Base-by-base conservation (phyloP, 371 early-diverging fungal genomes). In the Mortierella sp. region DNA sequence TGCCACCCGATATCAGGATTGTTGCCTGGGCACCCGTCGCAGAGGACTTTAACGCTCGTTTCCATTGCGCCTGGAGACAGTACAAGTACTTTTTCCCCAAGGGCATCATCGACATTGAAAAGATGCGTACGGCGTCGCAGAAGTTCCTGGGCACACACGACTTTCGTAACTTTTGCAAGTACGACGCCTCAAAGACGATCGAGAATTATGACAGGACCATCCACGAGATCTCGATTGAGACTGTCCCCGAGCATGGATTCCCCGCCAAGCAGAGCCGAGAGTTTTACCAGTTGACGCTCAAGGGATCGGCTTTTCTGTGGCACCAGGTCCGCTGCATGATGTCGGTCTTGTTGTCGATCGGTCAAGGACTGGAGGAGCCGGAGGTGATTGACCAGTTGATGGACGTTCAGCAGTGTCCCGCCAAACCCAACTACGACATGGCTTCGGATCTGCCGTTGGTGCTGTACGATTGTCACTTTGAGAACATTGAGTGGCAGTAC, bases 261-360 rank as follows among this genome's bases (percentile, higher is more conserved):
- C 52, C 82, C 6, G 37, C 71, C 0, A 85, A 73, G 41, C 72
- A 43, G 14, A 61, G 82, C 31, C 66, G 80, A 19, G 88, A 89
- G 47, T 91, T 93, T 79, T 95, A 92, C 75, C 89, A 92, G 73
- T 85, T 96, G 48, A 89, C 91, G 55, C 83, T 96, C 31, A 87
- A 88, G 24, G 97, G 97, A 24, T 92, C 93, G 0, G 97, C 98
- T 19, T 99, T 98, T 71, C 86, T 99, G 50, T 98, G 97, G 97
- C 98, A 98, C 88, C 98, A 98, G 86, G 97, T 99, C 43, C 94
- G 99, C 48, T 97, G 96, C 85, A 97, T 98, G 92, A 96, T 97
- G 94, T 93, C 96, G 0, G 87, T 98, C 11, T 79, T 99, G 47
- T 94, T 97, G 71, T 86, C 95, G 45, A 92, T 98, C 6, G 99